Base-by-base conservation (phyloP, 2,329 filamentous ascomycete genomes). In the Claviceps africana region DNA sequence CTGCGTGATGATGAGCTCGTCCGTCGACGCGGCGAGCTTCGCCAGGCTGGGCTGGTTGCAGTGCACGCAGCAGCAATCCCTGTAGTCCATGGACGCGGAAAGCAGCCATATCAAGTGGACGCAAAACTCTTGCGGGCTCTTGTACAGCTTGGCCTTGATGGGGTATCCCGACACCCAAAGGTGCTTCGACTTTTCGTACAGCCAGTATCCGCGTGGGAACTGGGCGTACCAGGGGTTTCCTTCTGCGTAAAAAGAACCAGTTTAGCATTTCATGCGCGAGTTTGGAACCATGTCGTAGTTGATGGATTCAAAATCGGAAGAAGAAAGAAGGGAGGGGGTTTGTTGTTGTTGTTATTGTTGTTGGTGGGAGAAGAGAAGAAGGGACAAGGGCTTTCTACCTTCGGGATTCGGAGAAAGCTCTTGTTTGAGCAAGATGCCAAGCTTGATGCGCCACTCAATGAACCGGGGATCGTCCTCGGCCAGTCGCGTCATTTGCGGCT, bases 51-150 rank as follows among this genome's bases (percentile, higher is more conserved):
- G 59, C 4, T 63, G 56, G 52, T 72, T 73, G 61, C 75, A 78
- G 47, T 75, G 70, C 13, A 72, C 67, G 55, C 75, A 78, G 50
- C 72, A 74, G 60, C 75, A 78, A 55, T 77, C 72, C 45, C 59
- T 66, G 47, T 73, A 72, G 57, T 75, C 71, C 54, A 62, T 65
- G 15, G 74, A 76, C 17, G 63, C 59, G 31, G 74, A 74, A 8
- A 74, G 63, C 2, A 78, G 69, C 74, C 75, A 78, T 48, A 78
- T 65, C 25, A 76, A 56, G 55, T 78, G 75, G 9, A 75, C 64
- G 4, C 70, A 72, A 54, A 78, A 76, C 56, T 78, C 75, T 53
- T 76, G 73, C 0, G 75, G 74, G 44, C 71, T 74, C 60, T 73
- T 75, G 59, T 72, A 78, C 5, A 74, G 63, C 59, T 73, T 75